Base-by-base conservation (phyloP, 345 rosid species). In the Eucalyptus polyanthemos region DNA sequence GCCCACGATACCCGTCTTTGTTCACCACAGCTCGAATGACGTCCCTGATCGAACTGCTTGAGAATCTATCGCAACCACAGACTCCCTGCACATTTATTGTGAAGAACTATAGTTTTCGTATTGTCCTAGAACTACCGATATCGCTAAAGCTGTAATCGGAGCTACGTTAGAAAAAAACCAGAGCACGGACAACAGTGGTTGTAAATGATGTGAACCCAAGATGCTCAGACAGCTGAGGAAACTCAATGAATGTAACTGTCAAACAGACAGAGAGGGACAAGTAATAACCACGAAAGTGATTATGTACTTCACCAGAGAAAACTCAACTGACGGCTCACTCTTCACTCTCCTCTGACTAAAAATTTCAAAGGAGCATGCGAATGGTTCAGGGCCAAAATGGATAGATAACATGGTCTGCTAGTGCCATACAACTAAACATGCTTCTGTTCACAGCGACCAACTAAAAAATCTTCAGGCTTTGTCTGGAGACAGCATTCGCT, bases 61-160 rank as follows among this genome's bases (percentile, higher is more conserved):
- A 94, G 90, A 95, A 98, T 90, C 99, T 94, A 90, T 95, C 99
- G 69, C 99, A 97, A 86, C 99, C 99, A 5, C 99, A 97, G 31
- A 98, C 97, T 89, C 99, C 99, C 99, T 98, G 96, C 87, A 89
- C 45, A 72, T 72, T 72, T 3, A 37, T 37, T 3, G 45, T 19
- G 83, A 37, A 72, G 83, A 72, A 72, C 45, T 6, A 19, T 11
- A 10, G 45, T 72, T 72, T 37, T 72, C 45, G 45, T 37, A 0
- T 19, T 10, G 27, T 19, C 45, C 45, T 37, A 72, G 11, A 72
- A 11, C 83, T 72, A 37, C 83, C 83, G 25, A 72, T 37, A 72
- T 37, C 83, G 27, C 15, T 72, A 12, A 72, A 19, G 83, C 83
- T 37, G 83, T 72, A 19, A 72, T 37, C 6, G 45, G 45, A 34